These are phyloP conservation scores for Lentinula novae-zelandiae DNA, from an alignment of 1,284 basidiomycete species.

Conservation along the genomic window DNA sequence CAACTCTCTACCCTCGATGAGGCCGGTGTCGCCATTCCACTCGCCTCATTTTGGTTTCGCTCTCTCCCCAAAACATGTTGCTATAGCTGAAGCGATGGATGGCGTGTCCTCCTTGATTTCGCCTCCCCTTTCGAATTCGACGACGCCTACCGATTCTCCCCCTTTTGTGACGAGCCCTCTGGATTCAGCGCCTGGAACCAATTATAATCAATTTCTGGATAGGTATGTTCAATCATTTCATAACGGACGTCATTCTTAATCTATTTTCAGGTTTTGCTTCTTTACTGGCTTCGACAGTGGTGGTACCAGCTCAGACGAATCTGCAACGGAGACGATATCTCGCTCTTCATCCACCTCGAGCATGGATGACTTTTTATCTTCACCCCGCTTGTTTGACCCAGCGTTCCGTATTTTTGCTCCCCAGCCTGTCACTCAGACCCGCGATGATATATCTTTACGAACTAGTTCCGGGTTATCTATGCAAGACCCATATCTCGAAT, in stretches of 20 bases:
- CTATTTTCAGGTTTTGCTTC: slow-evolving; percentile 62
- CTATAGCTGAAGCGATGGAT: slow-evolving; percentile 1
- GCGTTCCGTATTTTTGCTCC: slow-evolving; percentile 1
- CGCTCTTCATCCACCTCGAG: slow-evolving; percentile 55
- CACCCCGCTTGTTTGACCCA: slow-evolving; percentile 13
- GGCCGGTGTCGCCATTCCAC: neutral
- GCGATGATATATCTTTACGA: slow-evolving; percentile 11
- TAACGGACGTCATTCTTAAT: slow-evolving; percentile 1
- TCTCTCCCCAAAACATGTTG: slow-evolving; percentile 2
- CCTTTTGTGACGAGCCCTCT: slow-evolving; percentile 12
- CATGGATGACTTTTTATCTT: slow-evolving; percentile 36
- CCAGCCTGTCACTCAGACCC: slow-evolving; percentile 1
- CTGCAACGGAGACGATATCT: slow-evolving; percentile 31
- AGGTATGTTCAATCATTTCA: slow-evolving; percentile 38
- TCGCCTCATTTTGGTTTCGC: slow-evolving; percentile 10
- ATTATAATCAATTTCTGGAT: slow-evolving; percentile 60
- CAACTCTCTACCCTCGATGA: slow-evolving; percentile 35
- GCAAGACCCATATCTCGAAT: neutral
- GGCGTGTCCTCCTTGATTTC: slow-evolving; percentile 1
- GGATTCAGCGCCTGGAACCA: slow-evolving; percentile 27
- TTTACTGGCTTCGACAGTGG: slow-evolving; percentile 51
- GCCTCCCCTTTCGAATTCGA: slow-evolving; percentile 11
- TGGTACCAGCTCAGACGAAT: slow-evolving; percentile 8
- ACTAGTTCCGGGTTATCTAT: slow-evolving; percentile 7
- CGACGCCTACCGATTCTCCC: slow-evolving; percentile 16